Evolutionary conservation across 1,284 basidiomycete genomes (phyloP), one percentile per base, ranked within the genome.

Genomic region (Ganoderma leucocontextum): DNA sequence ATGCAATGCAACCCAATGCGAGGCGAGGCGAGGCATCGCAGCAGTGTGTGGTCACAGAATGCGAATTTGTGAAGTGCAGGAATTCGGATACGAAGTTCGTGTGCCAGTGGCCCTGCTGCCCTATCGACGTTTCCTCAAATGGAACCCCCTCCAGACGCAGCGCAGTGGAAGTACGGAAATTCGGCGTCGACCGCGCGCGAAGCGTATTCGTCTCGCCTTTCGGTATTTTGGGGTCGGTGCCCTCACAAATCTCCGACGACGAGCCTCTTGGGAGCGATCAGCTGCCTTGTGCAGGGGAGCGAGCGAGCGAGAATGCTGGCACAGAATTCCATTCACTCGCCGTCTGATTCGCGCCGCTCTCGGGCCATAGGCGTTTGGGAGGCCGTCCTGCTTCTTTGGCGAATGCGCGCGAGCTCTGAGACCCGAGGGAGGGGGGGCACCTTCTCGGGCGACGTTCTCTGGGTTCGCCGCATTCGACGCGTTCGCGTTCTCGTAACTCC

Each of bases 361-460:
- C 58, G 41, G 58, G 58, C 58, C 58, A 42, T 60, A 60, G 58
- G 58, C 13, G 58, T 60, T 60, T 60, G 38, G 36, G 38, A 39
- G 58, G 58, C 58, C 36, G 38, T 25, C n/a, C 58, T 39, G 39
- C 36, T 60, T 60, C 58, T 41, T 41, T 60, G 58, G 36, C 25
- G 22, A 60, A 41, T 52, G 49, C 38, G 25, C 52, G 52, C 58
- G 22, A 25, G 38, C 38, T 19, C 38, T 60, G 58, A 25, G 57
- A 58, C 35, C 36, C 57, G 57, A 36, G 36, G 17, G 47, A 13
- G 47, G 22, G 47, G 36, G 39, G 38, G 22, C 25, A 52, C 22
- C 55, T 57, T 57, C 55, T 57, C 19, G 3, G 22, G 5, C 15
- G 49, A 9, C 7, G 13, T 60, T 38, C 38, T 42, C 58, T 60